Evolutionary conservation across 805 yeast species (phyloP).

Genomic region (Metschnikowia arizonensis): DNA sequence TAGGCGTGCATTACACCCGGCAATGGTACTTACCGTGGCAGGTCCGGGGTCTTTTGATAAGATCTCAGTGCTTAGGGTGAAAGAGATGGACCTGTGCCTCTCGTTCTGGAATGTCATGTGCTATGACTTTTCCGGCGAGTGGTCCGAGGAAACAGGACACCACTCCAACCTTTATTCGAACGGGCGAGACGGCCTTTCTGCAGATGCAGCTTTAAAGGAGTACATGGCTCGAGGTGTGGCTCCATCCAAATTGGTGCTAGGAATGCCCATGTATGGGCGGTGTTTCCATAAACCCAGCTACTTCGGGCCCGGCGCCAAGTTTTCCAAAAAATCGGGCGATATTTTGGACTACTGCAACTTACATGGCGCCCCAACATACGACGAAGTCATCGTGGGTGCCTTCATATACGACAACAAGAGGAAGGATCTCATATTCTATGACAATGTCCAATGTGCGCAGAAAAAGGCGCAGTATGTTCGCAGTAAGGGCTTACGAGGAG

Average conservation of each 20-base stretch:
- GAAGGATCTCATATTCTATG: conserved; percentile 43
- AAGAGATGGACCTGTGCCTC: conserved; percentile 54
- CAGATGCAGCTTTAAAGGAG: conserved; percentile 43
- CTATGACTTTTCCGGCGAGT: conserved; percentile 79
- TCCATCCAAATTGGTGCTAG: conserved; percentile 58
- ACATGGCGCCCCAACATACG: conserved; percentile 46
- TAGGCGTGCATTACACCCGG: conserved; percentile 21
- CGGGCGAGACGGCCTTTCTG: conserved; percentile 42
- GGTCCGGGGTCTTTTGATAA: conserved; percentile 62
- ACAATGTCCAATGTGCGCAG: conserved; percentile 49
- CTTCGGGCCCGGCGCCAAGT: conserved; percentile 43
- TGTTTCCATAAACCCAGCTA: conserved; percentile 25
- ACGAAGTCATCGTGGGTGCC: conserved; percentile 47
- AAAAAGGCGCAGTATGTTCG: conserved; percentile 59
- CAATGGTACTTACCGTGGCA: conserved; percentile 63
- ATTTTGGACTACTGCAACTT: conserved; percentile 54
- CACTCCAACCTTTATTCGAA: conserved; percentile 63
- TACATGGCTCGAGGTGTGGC: conserved; percentile 43
- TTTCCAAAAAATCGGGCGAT: conserved; percentile 27
- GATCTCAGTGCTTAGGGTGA: conserved; percentile 40
- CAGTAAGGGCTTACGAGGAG: conserved; percentile 62
- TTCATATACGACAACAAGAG: conserved; percentile 13
- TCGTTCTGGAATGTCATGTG: conserved; percentile 86
- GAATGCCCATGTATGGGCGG: conserved; percentile 85
- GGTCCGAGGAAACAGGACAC: conserved; percentile 59